phyloP scores from a whole-genome alignment of 768 basidiomycete genomes.

The Auricularia sp. region DNA sequence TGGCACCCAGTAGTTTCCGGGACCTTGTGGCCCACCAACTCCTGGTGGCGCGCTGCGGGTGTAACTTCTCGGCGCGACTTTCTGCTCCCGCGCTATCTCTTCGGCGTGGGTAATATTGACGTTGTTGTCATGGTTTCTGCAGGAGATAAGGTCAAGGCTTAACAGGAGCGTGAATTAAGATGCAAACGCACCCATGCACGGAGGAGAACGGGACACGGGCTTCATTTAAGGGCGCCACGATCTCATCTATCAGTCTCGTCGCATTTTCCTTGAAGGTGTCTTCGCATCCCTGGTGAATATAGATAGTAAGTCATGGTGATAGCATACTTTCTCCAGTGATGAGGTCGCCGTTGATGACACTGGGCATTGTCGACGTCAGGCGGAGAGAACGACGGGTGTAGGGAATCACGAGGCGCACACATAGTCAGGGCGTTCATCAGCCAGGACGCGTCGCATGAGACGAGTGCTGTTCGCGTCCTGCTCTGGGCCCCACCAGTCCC shows the following conservation, averaged over 20 bases:
- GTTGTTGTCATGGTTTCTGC: conserved; percentile 67
- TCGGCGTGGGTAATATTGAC: conserved; percentile 59
- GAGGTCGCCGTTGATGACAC: conserved; percentile 63
- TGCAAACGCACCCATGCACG: conserved; percentile 48
- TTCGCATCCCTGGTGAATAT: conserved; percentile 12
- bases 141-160: background rate
- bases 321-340: conserved; percentile 59
- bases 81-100: conserved; percentile 54
- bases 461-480: conserved; percentile 55
- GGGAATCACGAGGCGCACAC: conserved; percentile 34
- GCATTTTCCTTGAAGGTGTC: conserved; percentile 57
- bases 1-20: conserved; percentile 72
- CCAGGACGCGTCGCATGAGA: conserved; percentile 47
- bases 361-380: conserved; percentile 15
- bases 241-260: conserved; percentile 52
- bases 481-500: conserved; percentile 32
- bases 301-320: background rate
- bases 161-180: background rate
- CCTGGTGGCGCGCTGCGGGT: conserved; percentile 50
- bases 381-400: background rate
- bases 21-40: conserved; percentile 53
- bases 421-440: conserved; percentile 54
- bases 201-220: conserved; percentile 55
- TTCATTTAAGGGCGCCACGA: conserved; percentile 49
- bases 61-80: conserved; percentile 47